A percentile compares a stretch with the other conserved stretches of the same genome.
These are phyloP conservation scores for Leccinum longicurvipes DNA, from an alignment of 768 basidiomycete species.

Conservation along the genomic window DNA sequence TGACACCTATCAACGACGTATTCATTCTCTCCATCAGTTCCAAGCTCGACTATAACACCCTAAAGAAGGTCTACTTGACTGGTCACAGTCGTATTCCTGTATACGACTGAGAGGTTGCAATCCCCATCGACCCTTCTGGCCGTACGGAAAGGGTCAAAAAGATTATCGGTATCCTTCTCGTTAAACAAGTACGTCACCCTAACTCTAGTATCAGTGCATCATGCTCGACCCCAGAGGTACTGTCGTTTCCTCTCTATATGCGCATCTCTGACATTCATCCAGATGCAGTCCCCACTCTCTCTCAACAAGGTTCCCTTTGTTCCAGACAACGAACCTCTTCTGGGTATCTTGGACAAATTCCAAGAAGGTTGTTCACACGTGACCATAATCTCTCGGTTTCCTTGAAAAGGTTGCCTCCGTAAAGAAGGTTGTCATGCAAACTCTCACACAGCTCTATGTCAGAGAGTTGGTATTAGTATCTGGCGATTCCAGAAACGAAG, in stretches of 20 bases:
- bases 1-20: slow-evolving; percentile 77
- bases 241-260: not conserved
- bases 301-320: slow-evolving; percentile 85
- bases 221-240: slow-evolving; percentile 82
- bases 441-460: slow-evolving; percentile 71
- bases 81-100: slow-evolving; percentile 86
- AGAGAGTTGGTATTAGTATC: slow-evolving; percentile 70
- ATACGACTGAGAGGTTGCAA: slow-evolving; percentile 75
- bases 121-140: slow-evolving; percentile 38
- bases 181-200: slow-evolving; percentile 56
- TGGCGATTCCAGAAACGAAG: slow-evolving; percentile 45
- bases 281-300: slow-evolving; percentile 84
- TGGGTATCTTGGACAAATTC: slow-evolving; percentile 83
- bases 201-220: slow-evolving; percentile 48
- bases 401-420: slow-evolving; percentile 70
- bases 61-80: slow-evolving; percentile 71
- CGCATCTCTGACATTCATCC: slow-evolving; percentile 2
- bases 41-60: slow-evolving; percentile 72
- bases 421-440: slow-evolving; percentile 78
- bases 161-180: slow-evolving; percentile 81
- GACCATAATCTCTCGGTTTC: slow-evolving; percentile 79
- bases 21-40: slow-evolving; percentile 90
- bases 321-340: slow-evolving; percentile 78
- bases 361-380: slow-evolving; percentile 91
- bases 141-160: slow-evolving; percentile 63